phyloP scores from a whole-genome alignment of 306 rosid species.

The Gleditsia sinensis region DNA sequence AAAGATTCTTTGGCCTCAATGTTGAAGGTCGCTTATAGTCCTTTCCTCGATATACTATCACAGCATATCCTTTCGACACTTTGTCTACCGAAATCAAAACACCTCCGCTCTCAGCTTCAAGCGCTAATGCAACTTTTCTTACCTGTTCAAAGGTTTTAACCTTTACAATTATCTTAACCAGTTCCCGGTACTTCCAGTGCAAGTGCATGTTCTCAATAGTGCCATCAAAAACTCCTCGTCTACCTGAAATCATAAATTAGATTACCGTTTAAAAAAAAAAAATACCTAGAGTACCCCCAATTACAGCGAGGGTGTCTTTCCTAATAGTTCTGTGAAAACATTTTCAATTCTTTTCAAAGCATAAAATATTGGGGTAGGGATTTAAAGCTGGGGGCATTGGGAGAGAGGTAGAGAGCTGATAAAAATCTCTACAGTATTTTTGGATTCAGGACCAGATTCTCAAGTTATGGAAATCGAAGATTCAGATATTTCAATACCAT shows the following conservation, averaged over 20 bases:
- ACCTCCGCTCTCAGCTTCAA: conserved; percentile 98
- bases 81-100: conserved; percentile 90
- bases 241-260: conserved; percentile 61
- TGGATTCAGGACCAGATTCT: conserved; percentile 14
- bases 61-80: conserved; percentile 78
- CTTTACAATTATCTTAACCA: conserved; percentile 81
- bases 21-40: conserved; percentile 78
- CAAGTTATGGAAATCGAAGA: conserved; percentile 20
- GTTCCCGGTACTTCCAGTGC: conserved; percentile 97
- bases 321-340: neutral
- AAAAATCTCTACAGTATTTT: neutral
- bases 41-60: conserved; percentile 82
- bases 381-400: neutral
- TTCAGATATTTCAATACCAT: neutral
- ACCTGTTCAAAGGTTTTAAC: conserved; percentile 83
- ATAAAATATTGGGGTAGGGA: neutral
- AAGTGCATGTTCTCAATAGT: conserved; percentile 98
- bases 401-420: neutral
- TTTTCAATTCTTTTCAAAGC: neutral
- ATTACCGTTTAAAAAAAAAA: conserved; percentile 34
- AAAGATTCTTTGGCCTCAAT: conserved; percentile 92
- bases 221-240: conserved; percentile 98
- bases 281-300: neutral
- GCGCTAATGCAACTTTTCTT: conserved; percentile 80
- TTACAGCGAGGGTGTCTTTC: neutral